Base-by-base conservation (phyloP, 345 rosid genomes). In the Dimocarpus longan region DNA sequence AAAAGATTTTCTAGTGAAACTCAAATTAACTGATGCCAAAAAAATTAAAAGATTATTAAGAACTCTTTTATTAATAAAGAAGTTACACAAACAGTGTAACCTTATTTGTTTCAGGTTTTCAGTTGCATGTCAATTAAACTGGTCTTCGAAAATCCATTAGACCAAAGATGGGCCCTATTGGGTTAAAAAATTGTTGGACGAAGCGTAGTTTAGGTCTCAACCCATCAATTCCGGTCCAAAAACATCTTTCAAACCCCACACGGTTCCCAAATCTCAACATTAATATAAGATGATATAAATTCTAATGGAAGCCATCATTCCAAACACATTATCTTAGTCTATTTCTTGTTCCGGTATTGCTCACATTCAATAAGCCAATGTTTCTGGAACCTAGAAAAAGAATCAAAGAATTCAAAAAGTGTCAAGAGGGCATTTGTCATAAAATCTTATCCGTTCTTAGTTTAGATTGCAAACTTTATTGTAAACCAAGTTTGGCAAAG, bases 401-500 rank as follows among this genome's bases (percentile, higher is more conserved):
- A 43, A 80, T 71, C 75, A 57, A 32, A 11, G 44, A 48, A 60
- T 8, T 16, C 54, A 32, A 7, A 76, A 21, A 2, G 1, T 52
- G 19, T 39, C 13, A 10, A 19, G 24, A 39, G 44, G 46, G n/a
- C 12, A 46, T 39, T 40, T n/a, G 57, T 24, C 4, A 3, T 32
- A 50, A 54, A 78, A 78, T 63, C 46, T 50, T 22, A 46, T 12
- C 66, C 21, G 44, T 59, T 24, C 60, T 28, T 48, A 62, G 13
- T 15, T 50, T 50, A 12, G 56, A 65, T 66, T 28, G 42, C 57
- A 13, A 22, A 24, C 46, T 22, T 46, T 75, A 68, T 54, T 26
- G 18, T 52, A 71, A 72, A 66, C 10, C 11, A 65, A 24, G 69
- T 54, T 76, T 9, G 81, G 56, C 63, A 76, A 70, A 50, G 32